Base-by-base conservation (phyloP, 1,284 basidiomycete genomes). In the Moesziomyces parantarcticus region DNA sequence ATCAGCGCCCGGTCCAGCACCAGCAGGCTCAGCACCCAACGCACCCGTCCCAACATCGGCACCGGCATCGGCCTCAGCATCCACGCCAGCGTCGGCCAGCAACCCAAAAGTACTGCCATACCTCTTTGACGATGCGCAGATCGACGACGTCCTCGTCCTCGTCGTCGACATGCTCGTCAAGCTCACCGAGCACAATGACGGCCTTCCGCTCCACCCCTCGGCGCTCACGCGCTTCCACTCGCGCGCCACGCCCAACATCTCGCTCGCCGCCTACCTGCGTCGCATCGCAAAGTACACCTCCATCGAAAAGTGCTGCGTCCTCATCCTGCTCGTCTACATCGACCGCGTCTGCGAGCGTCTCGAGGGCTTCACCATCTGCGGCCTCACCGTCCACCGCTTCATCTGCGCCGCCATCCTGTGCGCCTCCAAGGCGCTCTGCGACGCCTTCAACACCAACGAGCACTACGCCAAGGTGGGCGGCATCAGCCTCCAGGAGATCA, bases 241-340 rank as follows among this genome's bases (percentile, higher is more conserved):
- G 1, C 63, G 82, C 9, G 82, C 81, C 3, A 76, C 81, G 7
- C 82, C 82, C 50, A 76, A 70, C 43, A 83, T 83, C 53, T 70
- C 74, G 20, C 70, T 83, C 7, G 66, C 65, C 5, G 74, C 79
- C 10, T 83, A 83, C 49, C 62, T 83, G 22, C 74, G 75, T 4
- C 79, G 82, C 22, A 82, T 83, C n/a, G 79, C 80, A 2, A 77
- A 75, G 45, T 83, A 83, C 64, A 83, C 82, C 0, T 78, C 78
- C 2, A 59, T 83, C 47, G 82, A 83, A 23, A 83, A 83, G 48
- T 75, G 79, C 26, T 83, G 82, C 55, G 67, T 76, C 26, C 74
- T 83, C 44, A 75, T 83, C 41, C 53, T 83, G 20, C 75, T 83
- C 42, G 79, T 83, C 32, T 83, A 83, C 66, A 83, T 83, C 53